Evolutionary conservation across 352 stramenopile species (phyloP), one percentile per base, ranked within the genome.

Genomic region (Discostella stelligera): DNA sequence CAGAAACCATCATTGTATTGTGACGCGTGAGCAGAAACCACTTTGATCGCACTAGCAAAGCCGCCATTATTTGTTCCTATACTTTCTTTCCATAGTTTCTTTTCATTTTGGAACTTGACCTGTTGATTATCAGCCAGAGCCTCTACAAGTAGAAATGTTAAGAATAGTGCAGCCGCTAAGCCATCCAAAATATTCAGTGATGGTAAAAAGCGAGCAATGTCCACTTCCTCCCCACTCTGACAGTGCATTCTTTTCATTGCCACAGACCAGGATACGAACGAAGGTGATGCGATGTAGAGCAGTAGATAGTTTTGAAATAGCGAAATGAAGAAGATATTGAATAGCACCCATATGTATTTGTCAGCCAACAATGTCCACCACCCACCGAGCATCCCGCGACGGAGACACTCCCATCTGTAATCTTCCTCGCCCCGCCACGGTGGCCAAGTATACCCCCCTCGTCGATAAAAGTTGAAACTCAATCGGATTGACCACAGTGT

Each of bases 311-410:
- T 89, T 78, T 97, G 94, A 68, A 96, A 97, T 0, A 91, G 75
- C 32, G 88, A 92, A 77, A 98, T 97, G 71, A 98, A 97, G 6
- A 92, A 73, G 32, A 97, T 66, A 71, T 97, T 97, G 76, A 98
- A 96, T 60, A 96, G 48, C 50, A 95, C 81, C 88, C 94, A 97
- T 21, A 94, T 56, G n/a, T 93, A 82, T 52, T 85, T 90, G 65
- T 95, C 85, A 0, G 73, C 70, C n/a, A 90, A 63, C 39, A 78
- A 60, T 41, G 53, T 46, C 60, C 86, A 72, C 13, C 49, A 80
- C 21, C 66, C 65, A 20, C 74, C 74, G 46, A 82, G 52, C 48
- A 39, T 48, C n/a, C 76, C 73, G 2, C 71, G 18, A 53, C 77
- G 91, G 49, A 97, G 64, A 18, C 93, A 86, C 2, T 89, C 92